Evolutionary conservation across 2,329 filamentous ascomycete species (phyloP), one percentile per base, ranked within the genome.

Genomic region (Aspergillus bombycis): DNA sequence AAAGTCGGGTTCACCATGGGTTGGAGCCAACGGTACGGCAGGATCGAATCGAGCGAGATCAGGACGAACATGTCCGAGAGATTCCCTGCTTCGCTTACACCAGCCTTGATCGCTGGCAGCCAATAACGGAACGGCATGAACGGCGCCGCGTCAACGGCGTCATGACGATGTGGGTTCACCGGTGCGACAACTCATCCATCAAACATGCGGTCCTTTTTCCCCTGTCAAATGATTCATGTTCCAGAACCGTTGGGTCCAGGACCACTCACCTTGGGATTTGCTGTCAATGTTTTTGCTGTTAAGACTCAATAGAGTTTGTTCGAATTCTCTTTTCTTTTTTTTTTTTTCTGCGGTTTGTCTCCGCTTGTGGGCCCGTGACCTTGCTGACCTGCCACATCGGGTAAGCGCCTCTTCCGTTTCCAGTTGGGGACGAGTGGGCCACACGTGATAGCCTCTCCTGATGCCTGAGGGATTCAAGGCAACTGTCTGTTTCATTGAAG

Each of bases 21-120:
- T 46, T 57, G 57, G 64, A 65, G 63, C 73, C 72, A 75, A 75
- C 72, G 63, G 65, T 63, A 68, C 68, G 38, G 65, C 70, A 67
- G 65, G 70, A 72, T 70, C 67, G 67, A 66, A 62, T 63, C 63
- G 64, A 66, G 65, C 64, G 65, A 75, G 74, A 75, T 76, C 72
- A 68, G 67, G 61, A 63, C 61, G 66, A 63, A 64, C 66, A 65
- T 57, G 67, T 66, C 73, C 74, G 74, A 76, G 71, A 74, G 75
- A 68, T 67, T 60, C 45, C 48, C 58, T 57, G 52, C 12, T 63
- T 67, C 58, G 65, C 65, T 69, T 65, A 66, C 58, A 32, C 57
- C 61, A 67, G 57, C 55, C 53, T 10, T n/a, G 21, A 45, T 34
- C 26, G 21, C 16, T 16, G 36, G n/a, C 46, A 56, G 55, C 60